Evolutionary conservation across 805 yeast species (phyloP).

Genomic region (Yarrowia keelungensis): DNA sequence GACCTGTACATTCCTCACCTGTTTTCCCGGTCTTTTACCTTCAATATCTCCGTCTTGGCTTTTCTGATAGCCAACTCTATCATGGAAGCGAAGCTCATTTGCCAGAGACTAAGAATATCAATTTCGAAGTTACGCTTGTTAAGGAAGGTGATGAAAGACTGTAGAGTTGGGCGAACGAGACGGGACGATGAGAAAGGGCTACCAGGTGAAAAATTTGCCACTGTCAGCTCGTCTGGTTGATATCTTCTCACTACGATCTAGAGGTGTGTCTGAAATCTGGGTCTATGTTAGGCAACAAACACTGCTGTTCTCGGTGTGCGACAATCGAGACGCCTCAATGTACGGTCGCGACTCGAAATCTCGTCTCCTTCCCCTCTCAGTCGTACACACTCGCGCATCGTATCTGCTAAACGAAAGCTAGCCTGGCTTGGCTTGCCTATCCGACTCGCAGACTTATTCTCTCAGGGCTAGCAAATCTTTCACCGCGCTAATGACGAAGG

Average conservation of each 20-base stretch:
- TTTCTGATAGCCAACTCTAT: background rate
- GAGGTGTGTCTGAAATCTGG: too few relatives aligned
- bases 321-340: too few relatives aligned
- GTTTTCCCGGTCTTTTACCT: background rate
- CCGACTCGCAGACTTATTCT: background rate
- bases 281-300: too few relatives aligned
- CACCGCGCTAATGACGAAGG: background rate
- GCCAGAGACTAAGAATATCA: background rate
- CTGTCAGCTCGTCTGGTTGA: background rate
- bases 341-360: background rate
- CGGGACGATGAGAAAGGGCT: background rate
- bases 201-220: too few relatives aligned
- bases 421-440: slow-evolving; percentile 5
- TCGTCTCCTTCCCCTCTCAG: background rate
- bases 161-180: background rate
- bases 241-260: background rate
- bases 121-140: background rate
- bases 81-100: background rate
- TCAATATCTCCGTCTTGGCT: slow-evolving; percentile 12
- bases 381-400: slow-evolving; percentile 17
- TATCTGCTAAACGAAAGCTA: slow-evolving; percentile 4
- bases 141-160: background rate
- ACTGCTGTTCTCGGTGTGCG: too few relatives aligned
- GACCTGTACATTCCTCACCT: too few relatives aligned
- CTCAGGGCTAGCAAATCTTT: background rate